Evolutionary conservation across 352 stramenopile genomes (phyloP).

Genomic region (Thalassiosira sp.): DNA sequence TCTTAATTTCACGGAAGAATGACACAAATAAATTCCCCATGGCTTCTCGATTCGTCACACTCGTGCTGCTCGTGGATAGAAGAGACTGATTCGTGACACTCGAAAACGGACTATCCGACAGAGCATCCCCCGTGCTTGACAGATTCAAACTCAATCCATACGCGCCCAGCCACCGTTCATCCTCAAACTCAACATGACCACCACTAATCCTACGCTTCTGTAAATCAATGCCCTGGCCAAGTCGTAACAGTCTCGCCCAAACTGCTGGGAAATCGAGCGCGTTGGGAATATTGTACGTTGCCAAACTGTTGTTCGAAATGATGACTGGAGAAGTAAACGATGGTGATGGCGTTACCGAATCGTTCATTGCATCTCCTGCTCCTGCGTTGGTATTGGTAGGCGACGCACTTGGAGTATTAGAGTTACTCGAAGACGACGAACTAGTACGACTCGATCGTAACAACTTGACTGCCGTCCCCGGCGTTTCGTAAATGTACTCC

Average conservation of each 20-base stretch:
- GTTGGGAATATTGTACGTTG: constrained; percentile 47
- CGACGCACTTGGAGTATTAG: constrained; percentile 15
- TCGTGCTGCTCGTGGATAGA: not conserved
- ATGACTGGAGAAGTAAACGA: constrained; percentile 31
- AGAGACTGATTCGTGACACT: constrained; percentile 11
- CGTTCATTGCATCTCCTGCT: constrained; percentile 13
- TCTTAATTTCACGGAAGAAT: constrained; percentile 81
- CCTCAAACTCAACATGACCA: constrained; percentile 94
- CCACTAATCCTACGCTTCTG: constrained; percentile 80
- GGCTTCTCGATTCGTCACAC: constrained; percentile 54
- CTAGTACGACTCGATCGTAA: constrained; percentile 38
- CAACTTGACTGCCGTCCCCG: constrained; percentile 77
- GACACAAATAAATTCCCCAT: constrained; percentile 75
- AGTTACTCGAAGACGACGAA: not conserved
- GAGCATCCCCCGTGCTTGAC: constrained; percentile 69
- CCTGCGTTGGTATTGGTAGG: constrained; percentile 11
- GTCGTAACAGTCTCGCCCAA: constrained; percentile 72
- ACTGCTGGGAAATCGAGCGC: constrained; percentile 66
- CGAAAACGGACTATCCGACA: constrained; percentile 72
- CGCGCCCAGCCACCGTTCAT: constrained; percentile 90
- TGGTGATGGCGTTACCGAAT: constrained; percentile 27
- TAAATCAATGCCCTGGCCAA: constrained; percentile 82
- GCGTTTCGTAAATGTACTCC: constrained; percentile 94
- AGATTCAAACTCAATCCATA: constrained; percentile 88
- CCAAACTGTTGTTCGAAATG: constrained; percentile 32